Conservation (phyloP, 2,329 filamentous ascomycete genomes). For the Epichloe gansuensis region DNA sequence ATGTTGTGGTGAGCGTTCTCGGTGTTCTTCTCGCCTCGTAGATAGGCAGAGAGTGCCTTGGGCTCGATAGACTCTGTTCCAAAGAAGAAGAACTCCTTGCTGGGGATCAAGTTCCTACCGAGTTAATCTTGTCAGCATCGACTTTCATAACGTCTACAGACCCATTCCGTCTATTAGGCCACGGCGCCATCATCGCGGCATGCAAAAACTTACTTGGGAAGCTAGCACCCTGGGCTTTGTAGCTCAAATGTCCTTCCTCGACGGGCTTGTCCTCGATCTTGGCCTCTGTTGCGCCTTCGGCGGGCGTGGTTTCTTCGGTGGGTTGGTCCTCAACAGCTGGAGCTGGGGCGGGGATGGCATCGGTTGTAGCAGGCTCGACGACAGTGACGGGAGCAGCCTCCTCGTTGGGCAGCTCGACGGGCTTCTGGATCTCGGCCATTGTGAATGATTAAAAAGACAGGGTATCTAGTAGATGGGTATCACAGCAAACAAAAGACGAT, state of each 20-base stretch:
- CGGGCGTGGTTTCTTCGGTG: slow-evolving; percentile 24
- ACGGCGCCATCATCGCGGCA: neutral
- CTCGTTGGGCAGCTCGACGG: slow-evolving; percentile 36
- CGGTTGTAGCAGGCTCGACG: slow-evolving; percentile 12
- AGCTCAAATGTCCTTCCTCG: slow-evolving; percentile 72
- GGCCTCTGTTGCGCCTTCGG: slow-evolving; percentile 26
- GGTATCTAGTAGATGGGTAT: slow-evolving; percentile 36
- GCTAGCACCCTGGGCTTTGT: slow-evolving; percentile 75
- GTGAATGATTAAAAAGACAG: slow-evolving; percentile 25
- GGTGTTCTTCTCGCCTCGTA: slow-evolving; percentile 78
- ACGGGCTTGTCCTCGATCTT: slow-evolving; percentile 42
- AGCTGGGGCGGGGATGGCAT: slow-evolving; percentile 25
- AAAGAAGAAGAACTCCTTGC: slow-evolving; percentile 91
- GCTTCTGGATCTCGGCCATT: slow-evolving; percentile 68
- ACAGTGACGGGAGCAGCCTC: slow-evolving; percentile 31
- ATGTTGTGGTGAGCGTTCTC: slow-evolving; percentile 63
- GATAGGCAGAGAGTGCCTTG: slow-evolving; percentile 63
- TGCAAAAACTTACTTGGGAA: slow-evolving; percentile 64
- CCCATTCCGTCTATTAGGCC: neutral
- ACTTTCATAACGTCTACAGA: rapidly evolving
- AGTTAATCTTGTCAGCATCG: slow-evolving; percentile 9
- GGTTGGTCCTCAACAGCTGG: slow-evolving; percentile 27
- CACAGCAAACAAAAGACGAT: slow-evolving; percentile 34
- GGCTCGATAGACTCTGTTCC: slow-evolving; percentile 59
- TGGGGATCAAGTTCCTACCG: slow-evolving; percentile 69